Conservation (phyloP, 2,329 filamentous ascomycete species). For the Apiospora rasikravindrae region DNA sequence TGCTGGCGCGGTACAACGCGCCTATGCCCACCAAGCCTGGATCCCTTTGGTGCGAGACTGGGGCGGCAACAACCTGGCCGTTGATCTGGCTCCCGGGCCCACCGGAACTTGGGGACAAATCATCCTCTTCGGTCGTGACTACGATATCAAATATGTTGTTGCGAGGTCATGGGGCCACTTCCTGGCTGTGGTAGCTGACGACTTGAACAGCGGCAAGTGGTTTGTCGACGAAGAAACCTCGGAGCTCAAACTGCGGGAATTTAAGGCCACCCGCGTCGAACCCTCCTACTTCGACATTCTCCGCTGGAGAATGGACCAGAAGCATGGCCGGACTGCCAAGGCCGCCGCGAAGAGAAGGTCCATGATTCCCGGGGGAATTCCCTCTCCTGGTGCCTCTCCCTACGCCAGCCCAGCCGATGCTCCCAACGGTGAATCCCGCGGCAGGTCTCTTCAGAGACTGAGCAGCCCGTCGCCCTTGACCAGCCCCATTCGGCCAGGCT, state of each 20-base stretch:
- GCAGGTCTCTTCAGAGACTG: constrained; percentile 73
- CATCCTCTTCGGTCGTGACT: constrained; percentile 95
- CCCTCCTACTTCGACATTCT: constrained; percentile 94
- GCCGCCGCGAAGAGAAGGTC: constrained; percentile 59
- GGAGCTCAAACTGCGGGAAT: constrained; percentile 91
- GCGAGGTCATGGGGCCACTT: constrained; percentile 91
- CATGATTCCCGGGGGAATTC: constrained; percentile 47
- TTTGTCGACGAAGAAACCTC: constrained; percentile 90
- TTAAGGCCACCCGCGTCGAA: constrained; percentile 87
- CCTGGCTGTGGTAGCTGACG: constrained; percentile 85
- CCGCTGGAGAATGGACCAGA: constrained; percentile 94
- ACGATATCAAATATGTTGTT: constrained; percentile 97
- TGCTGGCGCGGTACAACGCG: constrained; percentile 83
- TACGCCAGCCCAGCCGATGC: constrained; percentile 70
- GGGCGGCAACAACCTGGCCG: constrained; percentile 96
- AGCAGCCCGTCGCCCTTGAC: constrained; percentile 66
- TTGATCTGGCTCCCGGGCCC: constrained; percentile 90
- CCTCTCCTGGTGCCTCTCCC: constrained; percentile 57
- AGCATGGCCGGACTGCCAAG: constrained; percentile 72
- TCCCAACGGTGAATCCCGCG: constrained; percentile 62
- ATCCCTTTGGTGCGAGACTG: constrained; percentile 96
- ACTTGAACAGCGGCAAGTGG: constrained; percentile 87
- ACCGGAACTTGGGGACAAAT: constrained; percentile 94
- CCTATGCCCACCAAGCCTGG: constrained; percentile 93
- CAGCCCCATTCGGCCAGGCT: constrained; percentile 67